Base-by-base conservation (phyloP, 1,284 basidiomycete species). In the Tylopilus sp. region DNA sequence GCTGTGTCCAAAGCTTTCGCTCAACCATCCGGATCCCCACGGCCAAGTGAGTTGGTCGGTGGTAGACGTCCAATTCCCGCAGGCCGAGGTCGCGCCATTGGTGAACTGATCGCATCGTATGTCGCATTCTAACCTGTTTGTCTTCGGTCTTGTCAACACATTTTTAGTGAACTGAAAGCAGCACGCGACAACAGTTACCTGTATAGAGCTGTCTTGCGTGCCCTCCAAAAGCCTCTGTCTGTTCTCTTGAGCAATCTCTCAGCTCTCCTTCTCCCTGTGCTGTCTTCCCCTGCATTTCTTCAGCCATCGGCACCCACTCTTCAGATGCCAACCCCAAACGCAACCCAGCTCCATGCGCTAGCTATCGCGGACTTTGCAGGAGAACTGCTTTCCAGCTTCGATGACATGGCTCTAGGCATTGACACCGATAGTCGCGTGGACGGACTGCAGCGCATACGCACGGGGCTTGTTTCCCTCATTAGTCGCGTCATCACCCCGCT, bases 1-100 rank as follows among this genome's bases (percentile, higher is more conserved):
- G 88, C 85, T 0, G 86, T 88, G n/a, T 84, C 86, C 42, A 88
- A 82, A 71, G 85, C 87, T 2, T 74, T 91, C 39, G 76, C 80
- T 14, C 83, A 85, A 58, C 85, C 88, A 15, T 65, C 76, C 2
- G 82, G 82, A 11, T 74, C 82, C 24, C 74, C 76, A 24, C 61
- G 70, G 44, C 68, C 75, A 7, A 70, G 69, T 50, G 86, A 89
- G 54, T 68, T 78, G 35, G 66, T 88, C 17, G 71, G 73, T 44
- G 87, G 88, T 26, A 84, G 80, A 61, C 80, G 83, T 22, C 84
- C 86, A 22, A 80, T 91, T 56, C 88, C 89, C 17, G 56, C 76
- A 32, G 88, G 86, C 29, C 80, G 88, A 56, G 89, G 88, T 15
- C 75, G 73, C 56, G 74, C 80, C 25, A 69, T 92, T 17, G 87